phyloP scores from a whole-genome alignment of 495 filamentous ascomycete genomes.

The Sporormia fimetaria region DNA sequence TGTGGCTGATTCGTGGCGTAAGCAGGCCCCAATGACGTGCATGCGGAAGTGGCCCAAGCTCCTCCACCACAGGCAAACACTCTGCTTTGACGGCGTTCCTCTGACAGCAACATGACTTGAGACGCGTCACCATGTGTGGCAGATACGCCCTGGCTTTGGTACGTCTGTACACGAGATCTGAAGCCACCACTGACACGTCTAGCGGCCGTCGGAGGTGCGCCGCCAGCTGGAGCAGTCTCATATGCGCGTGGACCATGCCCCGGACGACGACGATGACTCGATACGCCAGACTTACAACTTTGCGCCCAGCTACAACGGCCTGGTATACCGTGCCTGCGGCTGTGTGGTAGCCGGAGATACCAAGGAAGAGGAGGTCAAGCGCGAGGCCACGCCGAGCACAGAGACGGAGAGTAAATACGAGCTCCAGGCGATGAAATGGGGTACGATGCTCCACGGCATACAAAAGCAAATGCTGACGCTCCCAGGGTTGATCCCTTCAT shows the following conservation, averaged over 20 bases:
- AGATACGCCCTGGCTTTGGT: conserved; percentile 74
- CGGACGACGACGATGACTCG: conserved; percentile 56
- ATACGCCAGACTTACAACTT: conserved; percentile 85
- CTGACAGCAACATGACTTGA: conserved; percentile 15
- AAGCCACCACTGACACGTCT: conserved; percentile 29
- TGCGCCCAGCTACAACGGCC: conserved; percentile 73
- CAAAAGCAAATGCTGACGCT: background rate
- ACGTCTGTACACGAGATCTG: conserved; percentile 28
- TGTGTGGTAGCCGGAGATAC: conserved; percentile 42
- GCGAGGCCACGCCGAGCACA: conserved; percentile 9
- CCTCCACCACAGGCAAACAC: too few species aligned
- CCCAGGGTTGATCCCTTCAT: conserved; percentile 66
- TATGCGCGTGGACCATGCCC: conserved; percentile 67
- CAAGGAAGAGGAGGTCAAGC: conserved; percentile 11
- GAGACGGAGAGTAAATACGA: conserved; percentile 62
- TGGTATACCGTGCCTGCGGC: conserved; percentile 76
- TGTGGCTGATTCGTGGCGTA: conserved; percentile 22
- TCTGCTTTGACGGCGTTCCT: background rate
- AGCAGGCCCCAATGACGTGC: conserved; percentile 19
- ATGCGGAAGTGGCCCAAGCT: too few species aligned
- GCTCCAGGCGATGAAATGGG: conserved; percentile 89
- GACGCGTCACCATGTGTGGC: conserved; percentile 56
- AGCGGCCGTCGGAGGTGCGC: conserved; percentile 54
- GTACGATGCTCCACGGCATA: conserved; percentile 33
- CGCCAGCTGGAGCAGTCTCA: conserved; percentile 58